phyloP scores from a whole-genome alignment of 306 rosid genomes.

The Casuarina cunninghamiana region DNA sequence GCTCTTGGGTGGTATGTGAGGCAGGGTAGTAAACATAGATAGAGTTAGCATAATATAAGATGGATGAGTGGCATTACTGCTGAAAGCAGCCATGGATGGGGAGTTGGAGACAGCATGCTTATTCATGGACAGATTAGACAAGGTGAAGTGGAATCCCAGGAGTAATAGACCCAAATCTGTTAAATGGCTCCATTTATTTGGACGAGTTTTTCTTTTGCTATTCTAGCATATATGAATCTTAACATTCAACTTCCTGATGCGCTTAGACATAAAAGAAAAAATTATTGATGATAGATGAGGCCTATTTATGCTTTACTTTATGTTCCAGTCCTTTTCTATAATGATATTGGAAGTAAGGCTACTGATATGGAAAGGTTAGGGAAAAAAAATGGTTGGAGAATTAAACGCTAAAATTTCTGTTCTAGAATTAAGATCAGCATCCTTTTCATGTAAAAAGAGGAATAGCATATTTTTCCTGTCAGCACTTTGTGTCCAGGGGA shows the following conservation, averaged over 20 bases:
- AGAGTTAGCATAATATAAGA: neutral
- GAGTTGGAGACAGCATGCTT: neutral
- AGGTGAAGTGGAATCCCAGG: neutral
- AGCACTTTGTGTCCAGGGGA: too few species aligned
- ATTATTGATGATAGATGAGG: neutral
- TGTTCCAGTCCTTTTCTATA: neutral
- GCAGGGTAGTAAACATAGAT: neutral
- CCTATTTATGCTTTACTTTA: neutral
- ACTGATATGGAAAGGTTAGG: too few species aligned
- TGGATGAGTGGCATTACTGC: neutral
- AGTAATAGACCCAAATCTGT: neutral
- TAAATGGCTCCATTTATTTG: neutral
- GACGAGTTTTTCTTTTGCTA: neutral
- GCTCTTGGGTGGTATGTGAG: neutral
- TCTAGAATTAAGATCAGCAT: too few species aligned
- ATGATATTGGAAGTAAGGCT: neutral
- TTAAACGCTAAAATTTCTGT: too few species aligned
- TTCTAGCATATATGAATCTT: neutral
- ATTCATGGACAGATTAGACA: neutral
- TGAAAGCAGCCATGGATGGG: neutral
- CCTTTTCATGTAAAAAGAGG: too few species aligned
- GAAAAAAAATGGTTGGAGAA: neutral
- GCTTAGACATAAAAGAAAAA: neutral
- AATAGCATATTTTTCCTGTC: too few species aligned
- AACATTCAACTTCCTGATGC: neutral